Conservation (phyloP, 331 rosid species). For the Ulmus americana region DNA sequence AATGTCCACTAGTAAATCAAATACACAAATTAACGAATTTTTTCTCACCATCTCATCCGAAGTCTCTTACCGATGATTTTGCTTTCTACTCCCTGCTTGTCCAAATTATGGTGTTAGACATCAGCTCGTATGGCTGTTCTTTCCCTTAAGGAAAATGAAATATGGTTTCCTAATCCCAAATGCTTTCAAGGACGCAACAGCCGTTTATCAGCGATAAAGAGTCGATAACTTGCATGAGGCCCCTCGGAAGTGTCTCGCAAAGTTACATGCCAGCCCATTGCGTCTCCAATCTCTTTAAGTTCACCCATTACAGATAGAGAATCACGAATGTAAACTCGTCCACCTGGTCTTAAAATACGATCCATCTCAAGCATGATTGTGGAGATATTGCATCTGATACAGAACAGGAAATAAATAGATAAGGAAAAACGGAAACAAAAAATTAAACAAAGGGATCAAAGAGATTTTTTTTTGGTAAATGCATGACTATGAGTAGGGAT, state of each 20-base stretch:
- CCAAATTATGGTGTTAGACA: background rate
- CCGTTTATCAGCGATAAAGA: constrained; percentile 63
- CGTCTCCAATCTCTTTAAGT: constrained; percentile 59
- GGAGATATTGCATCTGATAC: constrained; percentile 62
- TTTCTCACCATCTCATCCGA: background rate
- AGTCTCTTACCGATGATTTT: background rate
- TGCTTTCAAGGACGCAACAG: constrained; percentile 40
- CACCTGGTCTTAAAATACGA: constrained; percentile 83
- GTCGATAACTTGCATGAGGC: constrained; percentile 81
- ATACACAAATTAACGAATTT: constrained; percentile 14
- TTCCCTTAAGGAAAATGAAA: background rate
- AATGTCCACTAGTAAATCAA: background rate
- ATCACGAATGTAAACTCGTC: constrained; percentile 72
- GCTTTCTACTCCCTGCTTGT: background rate
- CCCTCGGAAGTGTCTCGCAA: constrained; percentile 82
- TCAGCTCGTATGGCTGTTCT: background rate
- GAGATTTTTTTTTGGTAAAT: too few species aligned
- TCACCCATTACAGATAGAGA: constrained; percentile 68
- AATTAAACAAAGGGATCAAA: too few species aligned
- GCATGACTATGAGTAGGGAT: too few species aligned
- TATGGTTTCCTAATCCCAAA: background rate
- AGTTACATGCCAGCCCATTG: constrained; percentile 66
- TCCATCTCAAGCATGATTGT: constrained; percentile 97
- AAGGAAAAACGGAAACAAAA: background rate
- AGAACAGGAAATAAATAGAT: constrained; percentile 9